These are phyloP conservation scores for Carnegiea gigantea DNA, from an alignment of 179 eudicot species.

Conservation along the genomic window DNA sequence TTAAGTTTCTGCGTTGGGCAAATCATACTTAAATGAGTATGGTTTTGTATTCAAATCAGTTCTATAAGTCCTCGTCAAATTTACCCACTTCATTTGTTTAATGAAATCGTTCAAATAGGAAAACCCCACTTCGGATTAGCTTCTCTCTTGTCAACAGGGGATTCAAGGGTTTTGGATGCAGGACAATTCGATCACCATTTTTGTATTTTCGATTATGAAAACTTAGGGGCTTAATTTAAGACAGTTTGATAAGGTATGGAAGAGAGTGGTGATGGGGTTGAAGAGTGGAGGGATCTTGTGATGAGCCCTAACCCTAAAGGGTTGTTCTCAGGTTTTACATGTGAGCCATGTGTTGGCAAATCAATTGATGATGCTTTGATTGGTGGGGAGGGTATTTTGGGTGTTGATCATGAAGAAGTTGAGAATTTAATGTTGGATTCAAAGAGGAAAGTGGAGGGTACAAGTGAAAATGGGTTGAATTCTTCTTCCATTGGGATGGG, in stretches of 20 bases:
- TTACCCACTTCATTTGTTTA: background rate
- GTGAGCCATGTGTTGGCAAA: background rate
- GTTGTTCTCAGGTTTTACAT: conserved; percentile 13
- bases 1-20: too few relatives aligned
- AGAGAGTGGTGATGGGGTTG: conserved; percentile 24
- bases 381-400: conserved; percentile 16
- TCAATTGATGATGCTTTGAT: conserved; percentile 7
- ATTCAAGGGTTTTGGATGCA: background rate
- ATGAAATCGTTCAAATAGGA: background rate
- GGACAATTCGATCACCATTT: background rate
- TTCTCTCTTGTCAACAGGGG: background rate
- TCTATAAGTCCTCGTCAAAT: background rate
- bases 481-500: background rate
- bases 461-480: background rate
- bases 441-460: background rate
- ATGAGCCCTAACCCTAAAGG: conserved; percentile 15
- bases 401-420: conserved; percentile 10
- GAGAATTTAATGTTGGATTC: conserved; percentile 15
- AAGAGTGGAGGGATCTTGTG: conserved; percentile 27
- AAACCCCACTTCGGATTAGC: background rate
- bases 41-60: too few relatives aligned
- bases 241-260: conserved; percentile 23
- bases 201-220: background rate
- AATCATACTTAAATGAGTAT: background rate
- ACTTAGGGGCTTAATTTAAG: background rate